Conservation (phyloP, 768 basidiomycete genomes). For the Leucocoprinus birnbaumii region DNA sequence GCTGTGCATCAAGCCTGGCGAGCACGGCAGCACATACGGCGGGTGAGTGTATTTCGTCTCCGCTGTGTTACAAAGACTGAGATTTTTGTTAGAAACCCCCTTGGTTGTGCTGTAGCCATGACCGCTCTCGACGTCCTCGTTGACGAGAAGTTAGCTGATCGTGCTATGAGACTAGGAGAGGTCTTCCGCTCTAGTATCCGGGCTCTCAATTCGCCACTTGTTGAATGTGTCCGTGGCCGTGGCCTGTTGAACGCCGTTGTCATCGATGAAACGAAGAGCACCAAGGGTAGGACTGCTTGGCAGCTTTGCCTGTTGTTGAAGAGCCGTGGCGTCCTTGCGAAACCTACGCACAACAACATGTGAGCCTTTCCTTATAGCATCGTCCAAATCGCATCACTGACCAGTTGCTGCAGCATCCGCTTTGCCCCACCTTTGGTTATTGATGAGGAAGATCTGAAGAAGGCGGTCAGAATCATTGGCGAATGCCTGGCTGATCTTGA, state of each 20-base stretch:
- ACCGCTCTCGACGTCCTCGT: constrained; percentile 89
- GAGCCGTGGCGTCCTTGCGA: constrained; percentile 88
- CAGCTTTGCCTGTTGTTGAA: constrained; percentile 92
- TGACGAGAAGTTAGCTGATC: constrained; percentile 81
- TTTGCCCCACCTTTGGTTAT: constrained; percentile 97
- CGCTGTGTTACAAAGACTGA: neutral
- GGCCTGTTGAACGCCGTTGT: constrained; percentile 93
- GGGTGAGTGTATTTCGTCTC: constrained; percentile 50
- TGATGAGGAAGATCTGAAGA: constrained; percentile 77
- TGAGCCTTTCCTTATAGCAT: constrained; percentile 37
- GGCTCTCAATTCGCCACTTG: constrained; percentile 64
- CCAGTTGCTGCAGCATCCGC: constrained; percentile 64
- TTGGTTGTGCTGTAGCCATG: constrained; percentile 95
- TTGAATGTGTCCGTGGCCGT: constrained; percentile 78
- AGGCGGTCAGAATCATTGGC: constrained; percentile 73
- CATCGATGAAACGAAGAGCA: constrained; percentile 80
- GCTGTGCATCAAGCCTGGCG: constrained; percentile 91
- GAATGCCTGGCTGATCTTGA: constrained; percentile 82
- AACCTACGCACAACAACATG: constrained; percentile 96
- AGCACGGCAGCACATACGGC: constrained; percentile 95
- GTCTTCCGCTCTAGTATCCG: constrained; percentile 68
- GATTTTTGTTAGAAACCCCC: constrained; percentile 66
- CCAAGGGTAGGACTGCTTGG: constrained; percentile 86
- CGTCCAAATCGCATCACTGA: neutral
- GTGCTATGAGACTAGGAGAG: constrained; percentile 77